Base-by-base conservation (phyloP, 139 green algal species). In the Chlamydomonas applanata region DNA sequence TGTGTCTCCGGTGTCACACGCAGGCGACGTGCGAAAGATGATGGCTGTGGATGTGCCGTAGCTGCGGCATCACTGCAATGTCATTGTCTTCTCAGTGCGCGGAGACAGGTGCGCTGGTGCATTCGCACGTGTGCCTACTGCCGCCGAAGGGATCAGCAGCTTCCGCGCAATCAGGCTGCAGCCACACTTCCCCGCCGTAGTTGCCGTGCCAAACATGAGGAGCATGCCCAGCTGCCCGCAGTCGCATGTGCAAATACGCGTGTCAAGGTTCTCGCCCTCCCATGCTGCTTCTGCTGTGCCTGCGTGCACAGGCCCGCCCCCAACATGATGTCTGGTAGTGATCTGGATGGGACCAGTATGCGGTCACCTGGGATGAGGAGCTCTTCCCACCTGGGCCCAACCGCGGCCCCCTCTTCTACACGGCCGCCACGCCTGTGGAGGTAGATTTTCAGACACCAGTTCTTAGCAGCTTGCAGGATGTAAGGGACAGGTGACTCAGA, bases 291-390 rank as follows among this genome's bases (percentile, higher is more conserved):
- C 17, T 57, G 46, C 17, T 57, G 14, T 57, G 46, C 14, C 46
- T 57, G 17, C 46, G 46, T 14, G 22, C 24, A 11, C 54, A 27
- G 54, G 24, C 54, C 54, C 19, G 54, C n/a, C 4, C 54, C 54
- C 22, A 62, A 62, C n/a, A 27, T 33, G 54, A 27, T 62, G 22
- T 62, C 54, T 27, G 54, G 54, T 4, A 33, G 24, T 62, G 54
- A 62, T 29, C 54, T 62, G n/a, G 54, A 62, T 62, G 54, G 54
- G 54, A 62, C 54, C 54, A 62, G 54, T 62, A 62, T 62, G 54
- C 54, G 24, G n/a, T 62, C 54, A 62, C n/a, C 7, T 62, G 54
- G 54, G n/a, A 62, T 14, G 19, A 7, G 4, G 4, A 27, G n/a
- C 54, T 62, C 24, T 62, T 62, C n/a, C 13, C 13, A 27, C 54